These are phyloP conservation scores for Trametes versicolor DNA, from an alignment of 1,284 basidiomycete genomes.

Conservation along the genomic window DNA sequence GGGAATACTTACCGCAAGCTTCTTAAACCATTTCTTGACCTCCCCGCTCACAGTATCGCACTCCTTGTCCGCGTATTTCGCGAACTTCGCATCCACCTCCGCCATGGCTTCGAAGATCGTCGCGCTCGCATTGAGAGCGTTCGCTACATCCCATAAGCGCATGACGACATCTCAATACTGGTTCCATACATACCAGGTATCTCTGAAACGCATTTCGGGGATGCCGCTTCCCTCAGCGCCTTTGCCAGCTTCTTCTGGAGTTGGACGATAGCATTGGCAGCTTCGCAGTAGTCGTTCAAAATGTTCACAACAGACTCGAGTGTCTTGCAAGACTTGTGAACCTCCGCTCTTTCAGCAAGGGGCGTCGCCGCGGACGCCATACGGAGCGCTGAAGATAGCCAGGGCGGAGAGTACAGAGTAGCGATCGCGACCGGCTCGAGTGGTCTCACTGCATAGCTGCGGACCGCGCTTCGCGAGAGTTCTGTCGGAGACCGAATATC, in stretches of 20 bases:
- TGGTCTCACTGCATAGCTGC: constrained; percentile 14
- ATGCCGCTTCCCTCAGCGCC: constrained; percentile 70
- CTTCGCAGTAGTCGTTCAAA: constrained; percentile 79
- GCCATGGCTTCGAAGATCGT: constrained; percentile 72
- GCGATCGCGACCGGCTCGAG: constrained; percentile 17
- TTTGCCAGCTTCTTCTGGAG: constrained; percentile 81
- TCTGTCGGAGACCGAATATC: constrained; percentile 1
- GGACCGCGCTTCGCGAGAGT: constrained; percentile 20
- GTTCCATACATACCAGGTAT: constrained; percentile 59
- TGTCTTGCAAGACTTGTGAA: constrained; percentile 82
- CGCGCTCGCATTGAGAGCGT: constrained; percentile 70
- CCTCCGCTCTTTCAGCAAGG: constrained; percentile 66
- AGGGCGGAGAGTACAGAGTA: not conserved
- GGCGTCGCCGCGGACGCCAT: constrained; percentile 32
- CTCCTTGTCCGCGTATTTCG: constrained; percentile 78
- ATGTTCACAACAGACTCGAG: constrained; percentile 72
- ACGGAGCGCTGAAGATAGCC: not conserved
- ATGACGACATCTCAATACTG: not conserved
- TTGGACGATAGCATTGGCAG: constrained; percentile 64
- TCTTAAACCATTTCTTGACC: constrained; percentile 87
- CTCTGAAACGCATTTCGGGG: constrained; percentile 65
- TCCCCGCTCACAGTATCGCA: constrained; percentile 71
- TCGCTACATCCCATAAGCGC: constrained; percentile 54
- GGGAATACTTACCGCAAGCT: constrained; percentile 62
- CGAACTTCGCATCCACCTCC: constrained; percentile 77